Base-by-base conservation (phyloP, 768 basidiomycete genomes). In the Leccinum olivaceopallidum region DNA sequence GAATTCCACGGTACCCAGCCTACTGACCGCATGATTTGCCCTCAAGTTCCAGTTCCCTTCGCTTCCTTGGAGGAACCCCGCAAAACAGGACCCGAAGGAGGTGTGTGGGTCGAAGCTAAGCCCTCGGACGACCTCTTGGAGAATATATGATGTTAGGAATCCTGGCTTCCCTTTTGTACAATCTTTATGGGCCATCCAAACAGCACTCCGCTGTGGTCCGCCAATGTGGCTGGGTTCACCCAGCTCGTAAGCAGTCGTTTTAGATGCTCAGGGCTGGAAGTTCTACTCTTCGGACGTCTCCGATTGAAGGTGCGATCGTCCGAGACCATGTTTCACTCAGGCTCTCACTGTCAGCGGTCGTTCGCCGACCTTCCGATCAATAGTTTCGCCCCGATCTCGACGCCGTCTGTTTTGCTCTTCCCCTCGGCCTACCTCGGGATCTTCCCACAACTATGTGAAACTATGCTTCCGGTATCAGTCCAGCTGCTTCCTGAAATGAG, bases 71-170 rank as follows among this genome's bases (percentile, higher is more conserved):
- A 52, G 34, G 44, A 67, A 63, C 22, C 26, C 44, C 52, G 65
- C 63, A 56, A 67, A 64, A 71, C 66, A 69, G 50, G 53, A 59
- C 52, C 63, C 62, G 61, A 64, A 62, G 61, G 57, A 59, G 52
- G 58, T 65, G 59, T 63, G 64, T 24, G 24, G 62, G 62, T 66
- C 64, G 58, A 66, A 61, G 55, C 48, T 22, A 44, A 44, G 55
- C 42, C 57, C 54, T 63, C 53, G 53, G 63, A 49, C 51, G 53
- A 52, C 56, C 60, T 53, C 37, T 57, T 53, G 62, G 56, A 60
- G 26, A 50, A 51, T 28, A 53, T n/a, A 50, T 53, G 20, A 63
- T 26, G 48, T 26, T 26, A 62, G 55, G 22, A 24, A 54, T 32
- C 13, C 32, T 34, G 26, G 22, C 32, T 34, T 39, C 47, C 58